A percentile compares a stretch with the other conserved stretches of the same genome.
These are phyloP conservation scores for Hymenoscyphus infarciens DNA, from an alignment of 2,329 filamentous ascomycete species.

Conservation along the genomic window DNA sequence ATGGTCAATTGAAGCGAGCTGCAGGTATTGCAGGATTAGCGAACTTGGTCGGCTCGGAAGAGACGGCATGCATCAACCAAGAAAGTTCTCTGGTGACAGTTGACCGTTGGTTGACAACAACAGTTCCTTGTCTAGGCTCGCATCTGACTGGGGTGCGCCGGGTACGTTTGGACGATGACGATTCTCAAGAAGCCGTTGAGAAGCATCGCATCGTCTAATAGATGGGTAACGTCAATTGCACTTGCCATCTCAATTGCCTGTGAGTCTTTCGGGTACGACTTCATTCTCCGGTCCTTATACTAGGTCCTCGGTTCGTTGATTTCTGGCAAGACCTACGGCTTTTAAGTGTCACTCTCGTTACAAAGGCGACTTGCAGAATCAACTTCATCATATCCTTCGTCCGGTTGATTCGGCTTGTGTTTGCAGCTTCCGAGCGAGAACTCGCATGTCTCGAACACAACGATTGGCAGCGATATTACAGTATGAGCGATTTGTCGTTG, in stretches of 20 bases:
- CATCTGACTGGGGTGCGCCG: not conserved
- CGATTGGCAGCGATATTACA: not conserved
- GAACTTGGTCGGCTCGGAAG: not conserved
- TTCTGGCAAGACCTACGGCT: not conserved
- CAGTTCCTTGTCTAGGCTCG: slow-evolving; percentile 1
- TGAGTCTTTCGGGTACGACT: not conserved
- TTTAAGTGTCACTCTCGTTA: not conserved
- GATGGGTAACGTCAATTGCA: not conserved
- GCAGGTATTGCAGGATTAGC: not conserved
- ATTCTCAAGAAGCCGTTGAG: not conserved
- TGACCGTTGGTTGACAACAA: not conserved
- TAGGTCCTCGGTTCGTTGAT: not conserved
- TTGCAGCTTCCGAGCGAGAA: not conserved
- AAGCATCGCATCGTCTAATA: not conserved
- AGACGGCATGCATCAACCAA: not conserved
- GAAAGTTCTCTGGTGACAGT: not conserved
- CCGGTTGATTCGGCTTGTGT: not conserved
- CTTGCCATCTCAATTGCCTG: not conserved
- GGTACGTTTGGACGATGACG: not conserved
- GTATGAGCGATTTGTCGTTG: not conserved
- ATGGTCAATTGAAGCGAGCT: not conserved
- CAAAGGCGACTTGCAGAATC: not conserved
- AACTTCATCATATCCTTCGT: not conserved
- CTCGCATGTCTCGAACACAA: not conserved
- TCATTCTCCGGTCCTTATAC: not conserved